A percentile compares a stretch with the other conserved stretches of the same genome.
These are phyloP conservation scores for Epichloe festucae DNA, from an alignment of 2,329 filamentous ascomycete genomes.

Conservation along the genomic window DNA sequence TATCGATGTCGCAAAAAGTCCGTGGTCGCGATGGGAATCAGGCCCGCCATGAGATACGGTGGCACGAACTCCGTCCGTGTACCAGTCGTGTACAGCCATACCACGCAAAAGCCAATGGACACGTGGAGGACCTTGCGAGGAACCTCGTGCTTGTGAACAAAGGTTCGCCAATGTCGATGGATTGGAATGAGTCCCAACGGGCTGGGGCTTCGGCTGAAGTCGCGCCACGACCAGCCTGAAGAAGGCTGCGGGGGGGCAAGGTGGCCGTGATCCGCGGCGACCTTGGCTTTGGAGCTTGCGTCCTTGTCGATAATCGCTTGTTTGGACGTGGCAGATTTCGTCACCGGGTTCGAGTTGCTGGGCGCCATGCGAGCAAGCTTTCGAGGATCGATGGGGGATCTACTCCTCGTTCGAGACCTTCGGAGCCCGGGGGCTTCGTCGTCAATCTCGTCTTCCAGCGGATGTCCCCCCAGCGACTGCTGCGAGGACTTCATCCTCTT, in stretches of 20 bases:
- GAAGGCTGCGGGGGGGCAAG: constrained; percentile 52
- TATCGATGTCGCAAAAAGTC: constrained; percentile 78
- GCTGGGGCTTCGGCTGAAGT: constrained; percentile 82
- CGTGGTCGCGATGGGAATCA: constrained; percentile 72
- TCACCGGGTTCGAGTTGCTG: constrained; percentile 28
- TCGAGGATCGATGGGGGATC: constrained; percentile 49
- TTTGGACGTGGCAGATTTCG: constrained; percentile 13
- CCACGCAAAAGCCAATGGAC: constrained; percentile 88
- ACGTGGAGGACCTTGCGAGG: constrained; percentile 88
- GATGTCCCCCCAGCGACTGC: constrained; percentile 47
- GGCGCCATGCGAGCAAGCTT: constrained; percentile 41
- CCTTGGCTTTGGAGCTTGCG: constrained; percentile 21
- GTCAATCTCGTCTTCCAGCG: constrained; percentile 36
- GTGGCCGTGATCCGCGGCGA: constrained; percentile 43
- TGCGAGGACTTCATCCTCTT: constrained; percentile 41
- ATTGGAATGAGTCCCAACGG: constrained; percentile 91
- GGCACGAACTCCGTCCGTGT: constrained; percentile 60
- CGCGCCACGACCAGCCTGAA: constrained; percentile 64
- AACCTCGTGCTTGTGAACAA: constrained; percentile 95
- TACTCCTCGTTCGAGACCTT: constrained; percentile 57
- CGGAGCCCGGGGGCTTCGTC: constrained; percentile 32
- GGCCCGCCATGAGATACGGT: constrained; percentile 65
- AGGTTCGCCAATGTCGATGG: constrained; percentile 78
- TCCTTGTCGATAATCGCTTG: constrained; percentile 9
- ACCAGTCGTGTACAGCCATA: constrained; percentile 72